Evolutionary conservation across 106 monocot species (phyloP), one percentile per base, ranked within the genome.

Genomic region (Agapanthus africanus): DNA sequence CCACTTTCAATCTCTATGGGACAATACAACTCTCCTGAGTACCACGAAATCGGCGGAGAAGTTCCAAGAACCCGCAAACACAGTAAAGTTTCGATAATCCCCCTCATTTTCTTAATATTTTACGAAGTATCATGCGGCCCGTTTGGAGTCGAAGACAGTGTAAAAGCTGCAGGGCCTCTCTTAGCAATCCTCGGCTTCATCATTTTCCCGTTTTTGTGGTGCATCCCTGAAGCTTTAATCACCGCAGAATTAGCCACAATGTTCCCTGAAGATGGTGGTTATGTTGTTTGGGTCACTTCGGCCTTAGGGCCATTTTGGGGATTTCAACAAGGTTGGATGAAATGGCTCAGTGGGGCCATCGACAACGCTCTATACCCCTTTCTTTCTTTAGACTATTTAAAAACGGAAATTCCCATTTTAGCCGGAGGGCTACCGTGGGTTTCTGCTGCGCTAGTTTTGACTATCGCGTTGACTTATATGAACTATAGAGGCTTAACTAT

Each of bases 111-210:
- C 23, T 69, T 76, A 0, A 76, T 76, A 56, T 76, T 70, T 69
- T 76, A 70, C 19, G 76, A 70, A 33, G 68, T 70, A 54, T 84
- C 80, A 7, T 80, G 80, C 40, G 84, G 84, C 3, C 84, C 84
- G 18, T 84, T 70, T 54, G 77, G 77, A 1, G 49, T 70, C 9
- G 84, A 84, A 60, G 56, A 70, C n/a, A n/a, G n/a, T n/a, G n/a
- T n/a, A n/a, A n/a, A n/a, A n/a, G n/a, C n/a, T n/a, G n/a, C n/a
- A n/a, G 84, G 84, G 0, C 84, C 84, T 0, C 67, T 84, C 21
- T 57, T 84, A n/a, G 80, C 84, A 10, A 57, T 84, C 66, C 11
- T 80, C 21, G 84, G 84, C 27, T 84, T 84, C 51, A 69, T 84
- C 6, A n/a, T 80, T 38, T 79, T 79, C n/a, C 14, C 14, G 14